A percentile compares a stretch with the other conserved stretches of the same genome.
Evolutionary conservation across 352 stramenopile species (phyloP).

Genomic region (Phytophthora cryptogea): DNA sequence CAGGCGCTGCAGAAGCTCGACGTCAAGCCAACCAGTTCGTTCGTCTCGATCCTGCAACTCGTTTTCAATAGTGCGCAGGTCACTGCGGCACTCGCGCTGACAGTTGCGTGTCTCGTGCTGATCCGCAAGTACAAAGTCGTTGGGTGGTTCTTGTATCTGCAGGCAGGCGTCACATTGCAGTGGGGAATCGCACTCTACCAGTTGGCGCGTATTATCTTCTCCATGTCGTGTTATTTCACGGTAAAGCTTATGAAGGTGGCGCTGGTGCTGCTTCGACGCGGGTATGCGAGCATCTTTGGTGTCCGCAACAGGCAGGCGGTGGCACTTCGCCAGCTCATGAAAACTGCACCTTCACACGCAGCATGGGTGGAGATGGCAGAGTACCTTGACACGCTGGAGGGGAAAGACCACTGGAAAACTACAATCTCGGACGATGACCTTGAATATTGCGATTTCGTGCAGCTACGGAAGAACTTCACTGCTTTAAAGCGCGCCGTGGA

Average conservation of each 20-base stretch:
- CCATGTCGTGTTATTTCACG: slow-evolving; percentile 53
- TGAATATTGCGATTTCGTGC: slow-evolving; percentile 68
- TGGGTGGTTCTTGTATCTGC: slow-evolving; percentile 64
- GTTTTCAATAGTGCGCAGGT: slow-evolving; percentile 44
- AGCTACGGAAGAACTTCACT: slow-evolving; percentile 48
- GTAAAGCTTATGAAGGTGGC: slow-evolving; percentile 62
- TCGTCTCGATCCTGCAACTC: slow-evolving; percentile 30
- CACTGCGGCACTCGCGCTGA: slow-evolving; percentile 39
- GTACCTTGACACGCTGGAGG: slow-evolving; percentile 64
- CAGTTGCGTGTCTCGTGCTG: slow-evolving; percentile 34
- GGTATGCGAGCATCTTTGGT: slow-evolving; percentile 42
- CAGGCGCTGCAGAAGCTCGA: slow-evolving; percentile 31
- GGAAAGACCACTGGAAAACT: slow-evolving; percentile 64
- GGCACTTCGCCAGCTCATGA: slow-evolving; percentile 62
- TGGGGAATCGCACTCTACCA: slow-evolving; percentile 75
- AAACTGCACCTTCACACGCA: slow-evolving; percentile 43
- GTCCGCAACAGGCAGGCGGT: slow-evolving; percentile 57
- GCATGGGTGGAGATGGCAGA: slow-evolving; percentile 68
- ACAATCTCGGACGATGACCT: slow-evolving; percentile 49
- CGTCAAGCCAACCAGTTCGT: slow-evolving; percentile 28
- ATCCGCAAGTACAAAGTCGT: slow-evolving; percentile 65
- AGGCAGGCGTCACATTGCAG: slow-evolving; percentile 62
- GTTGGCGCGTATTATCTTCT: slow-evolving; percentile 60
- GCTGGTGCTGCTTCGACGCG: slow-evolving; percentile 30
- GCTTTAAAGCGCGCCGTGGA: slow-evolving; percentile 35